A percentile compares a stretch with the other conserved stretches of the same genome.
Conservation (phyloP, 78 protist genomes). For the Dictyostelium brefeldianum region DNA sequence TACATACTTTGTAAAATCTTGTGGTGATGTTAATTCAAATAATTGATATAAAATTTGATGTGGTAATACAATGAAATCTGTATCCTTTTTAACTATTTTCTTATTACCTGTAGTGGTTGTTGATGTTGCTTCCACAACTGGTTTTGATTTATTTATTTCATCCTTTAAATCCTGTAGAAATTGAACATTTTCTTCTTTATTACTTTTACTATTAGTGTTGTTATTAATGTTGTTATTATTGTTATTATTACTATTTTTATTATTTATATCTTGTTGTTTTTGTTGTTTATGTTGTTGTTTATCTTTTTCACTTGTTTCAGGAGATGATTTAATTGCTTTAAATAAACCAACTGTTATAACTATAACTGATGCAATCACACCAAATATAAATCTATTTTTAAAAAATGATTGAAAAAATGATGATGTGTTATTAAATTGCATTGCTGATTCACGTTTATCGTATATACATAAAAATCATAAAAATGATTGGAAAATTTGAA, state of each 20-base stretch:
- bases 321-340: not conserved
- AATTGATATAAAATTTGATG: conserved; percentile 19
- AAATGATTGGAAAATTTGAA: not conserved
- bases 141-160: conserved; percentile 1
- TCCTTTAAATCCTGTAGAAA: not conserved
- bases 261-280: not conserved
- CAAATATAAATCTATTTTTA: conserved; percentile 12
- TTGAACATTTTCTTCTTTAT: not conserved
- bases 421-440: not conserved
- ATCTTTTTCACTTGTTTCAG: not conserved
- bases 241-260: not conserved
- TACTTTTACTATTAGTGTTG: not conserved
- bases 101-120: not conserved
- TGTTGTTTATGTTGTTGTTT: not conserved
- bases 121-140: not conserved
- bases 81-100: not conserved
- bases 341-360: conserved; percentile 6
- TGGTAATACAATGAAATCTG: conserved; percentile 38
- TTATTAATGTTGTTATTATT: not conserved
- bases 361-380: conserved; percentile 10
- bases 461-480: not conserved
- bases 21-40: conserved; percentile 31
- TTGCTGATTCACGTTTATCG: not conserved
- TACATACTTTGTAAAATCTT: conserved; percentile 49
- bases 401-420: not conserved